Conservation (phyloP, 2,329 filamentous ascomycete species). For the Fusarium globosum region DNA sequence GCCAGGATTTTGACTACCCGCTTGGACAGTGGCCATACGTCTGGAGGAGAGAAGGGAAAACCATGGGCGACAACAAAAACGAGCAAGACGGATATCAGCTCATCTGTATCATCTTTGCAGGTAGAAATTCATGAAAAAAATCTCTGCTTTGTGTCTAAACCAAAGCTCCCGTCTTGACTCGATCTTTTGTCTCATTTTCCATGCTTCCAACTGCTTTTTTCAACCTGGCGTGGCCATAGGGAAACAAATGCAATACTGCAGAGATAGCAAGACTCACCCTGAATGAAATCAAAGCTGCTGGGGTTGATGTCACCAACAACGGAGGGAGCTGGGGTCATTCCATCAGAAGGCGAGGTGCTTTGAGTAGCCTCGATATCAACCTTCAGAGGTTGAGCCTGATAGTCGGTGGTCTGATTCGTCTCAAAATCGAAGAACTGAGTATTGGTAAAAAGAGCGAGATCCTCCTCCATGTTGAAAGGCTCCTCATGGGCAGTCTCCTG, state of each 20-base stretch:
- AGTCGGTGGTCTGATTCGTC: constrained; percentile 68
- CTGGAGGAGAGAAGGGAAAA: constrained; percentile 13
- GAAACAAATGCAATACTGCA: neutral
- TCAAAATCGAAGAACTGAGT: constrained; percentile 85
- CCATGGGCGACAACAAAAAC: constrained; percentile 1
- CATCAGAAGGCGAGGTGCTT: constrained; percentile 51
- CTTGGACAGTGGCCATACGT: constrained; percentile 32
- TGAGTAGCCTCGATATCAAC: constrained; percentile 50
- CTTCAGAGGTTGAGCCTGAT: constrained; percentile 63
- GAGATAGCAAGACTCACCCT: constrained; percentile 55
- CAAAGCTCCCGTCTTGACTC: neutral
- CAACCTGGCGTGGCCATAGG: neutral
- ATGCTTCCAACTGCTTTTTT: neutral
- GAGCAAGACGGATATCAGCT: neutral
- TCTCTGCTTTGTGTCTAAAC: constrained; percentile 2
- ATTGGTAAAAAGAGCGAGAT: constrained; percentile 84
- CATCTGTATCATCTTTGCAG: neutral
- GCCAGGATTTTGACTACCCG: constrained; percentile 29
- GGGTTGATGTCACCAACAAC: constrained; percentile 58
- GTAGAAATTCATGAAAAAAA: neutral
- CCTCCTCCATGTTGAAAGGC: constrained; percentile 73
- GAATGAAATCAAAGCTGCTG: constrained; percentile 60
- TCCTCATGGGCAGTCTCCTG: constrained; percentile 66
- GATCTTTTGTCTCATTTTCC: neutral
- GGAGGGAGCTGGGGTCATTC: constrained; percentile 53